phyloP scores from a whole-genome alignment of 202 grass and related monocot species.

The Elaeis oleifera region DNA sequence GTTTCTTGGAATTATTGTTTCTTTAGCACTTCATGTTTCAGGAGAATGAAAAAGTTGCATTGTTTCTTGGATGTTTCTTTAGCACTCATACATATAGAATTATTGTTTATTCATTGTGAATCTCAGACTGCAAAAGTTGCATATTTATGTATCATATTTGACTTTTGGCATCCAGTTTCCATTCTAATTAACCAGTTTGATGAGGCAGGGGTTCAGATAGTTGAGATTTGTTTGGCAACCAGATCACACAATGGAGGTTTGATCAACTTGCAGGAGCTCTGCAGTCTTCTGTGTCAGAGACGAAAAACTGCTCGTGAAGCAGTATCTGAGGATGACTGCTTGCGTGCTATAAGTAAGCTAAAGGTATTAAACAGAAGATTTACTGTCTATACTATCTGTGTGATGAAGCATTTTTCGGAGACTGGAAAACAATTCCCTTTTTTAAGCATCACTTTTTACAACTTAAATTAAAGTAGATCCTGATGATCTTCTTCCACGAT shows the following conservation, averaged over 20 bases:
- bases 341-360: constrained; percentile 92
- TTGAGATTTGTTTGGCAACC: constrained; percentile 90
- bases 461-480: too few species aligned
- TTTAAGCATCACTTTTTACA: too few species aligned
- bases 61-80: too few species aligned
- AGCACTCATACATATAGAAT: too few species aligned
- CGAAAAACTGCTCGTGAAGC: constrained; percentile 56
- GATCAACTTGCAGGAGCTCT: constrained; percentile 79
- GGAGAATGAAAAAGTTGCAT: too few species aligned
- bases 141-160: neutral
- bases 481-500: neutral
- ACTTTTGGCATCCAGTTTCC: neutral
- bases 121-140: too few species aligned
- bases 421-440: too few species aligned
- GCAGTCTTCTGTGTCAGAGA: constrained; percentile 57
- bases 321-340: constrained; percentile 85
- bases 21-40: too few species aligned
- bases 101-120: too few species aligned
- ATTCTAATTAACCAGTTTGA: constrained; percentile 1
- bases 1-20: too few species aligned
- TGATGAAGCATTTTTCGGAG: too few species aligned
- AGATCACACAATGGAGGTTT: constrained; percentile 70
- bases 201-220: constrained; percentile 84
- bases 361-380: constrained; percentile 33
- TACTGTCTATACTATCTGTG: constrained; percentile 3